Evolutionary conservation across 2,329 filamentous ascomycete species (phyloP).

Genomic region (Trichoderma endophyticum): DNA sequence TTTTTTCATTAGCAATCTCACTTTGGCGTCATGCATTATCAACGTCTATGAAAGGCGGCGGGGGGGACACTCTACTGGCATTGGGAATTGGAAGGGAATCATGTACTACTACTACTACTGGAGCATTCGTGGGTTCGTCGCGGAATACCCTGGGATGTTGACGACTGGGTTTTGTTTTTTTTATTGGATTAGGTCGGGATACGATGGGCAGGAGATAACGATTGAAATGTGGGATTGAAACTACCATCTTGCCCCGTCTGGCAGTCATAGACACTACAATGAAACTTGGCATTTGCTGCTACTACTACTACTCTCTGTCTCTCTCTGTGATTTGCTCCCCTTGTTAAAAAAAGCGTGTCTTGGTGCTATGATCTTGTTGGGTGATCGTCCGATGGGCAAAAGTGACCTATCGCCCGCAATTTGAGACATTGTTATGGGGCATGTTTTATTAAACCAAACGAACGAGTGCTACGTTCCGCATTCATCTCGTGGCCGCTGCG

Average conservation of each 20-base stretch:
- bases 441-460: slow-evolving; percentile 15
- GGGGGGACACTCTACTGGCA: slow-evolving; percentile 8
- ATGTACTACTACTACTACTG: slow-evolving; percentile 14
- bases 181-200: neutral
- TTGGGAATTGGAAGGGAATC: slow-evolving; percentile 8
- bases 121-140: slow-evolving; percentile 19
- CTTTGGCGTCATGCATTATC: slow-evolving; percentile 16
- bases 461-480: slow-evolving; percentile 14
- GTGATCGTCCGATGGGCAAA: slow-evolving; percentile 18
- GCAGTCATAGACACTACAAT: slow-evolving; percentile 14
- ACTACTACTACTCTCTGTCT: neutral
- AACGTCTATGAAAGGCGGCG: slow-evolving; percentile 4
- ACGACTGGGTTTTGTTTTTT: neutral
- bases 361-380: slow-evolving; percentile 13
- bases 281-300: slow-evolving; percentile 7
- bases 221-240: slow-evolving; percentile 19
- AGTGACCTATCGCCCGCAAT: slow-evolving; percentile 19
- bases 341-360: neutral
- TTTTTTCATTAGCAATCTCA: neutral
- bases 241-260: slow-evolving; percentile 4
- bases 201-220: slow-evolving; percentile 13
- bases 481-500: slow-evolving; percentile 12
- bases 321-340: neutral
- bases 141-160: slow-evolving; percentile 20
- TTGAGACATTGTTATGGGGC: slow-evolving; percentile 16